A percentile compares a stretch with the other conserved stretches of the same genome.
phyloP scores from a whole-genome alignment of 805 yeast genomes.

The Saccharomycopsis babjevae region DNA sequence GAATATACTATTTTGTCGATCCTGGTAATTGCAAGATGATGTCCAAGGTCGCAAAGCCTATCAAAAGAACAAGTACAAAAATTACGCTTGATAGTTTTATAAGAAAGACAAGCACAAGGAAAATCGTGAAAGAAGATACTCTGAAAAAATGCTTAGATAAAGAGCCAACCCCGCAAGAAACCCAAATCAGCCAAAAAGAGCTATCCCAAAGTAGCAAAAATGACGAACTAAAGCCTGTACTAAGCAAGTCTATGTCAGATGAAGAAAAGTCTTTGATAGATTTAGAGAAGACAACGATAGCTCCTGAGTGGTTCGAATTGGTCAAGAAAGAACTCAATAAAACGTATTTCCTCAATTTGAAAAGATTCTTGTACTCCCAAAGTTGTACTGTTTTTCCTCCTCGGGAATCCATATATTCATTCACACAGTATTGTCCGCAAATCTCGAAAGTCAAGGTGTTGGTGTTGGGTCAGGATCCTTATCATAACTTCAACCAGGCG shows the following conservation, averaged over 20 bases:
- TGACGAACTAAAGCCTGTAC: background rate
- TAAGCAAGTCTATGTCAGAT: conserved; percentile 29
- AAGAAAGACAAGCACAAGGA: background rate
- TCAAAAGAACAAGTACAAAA: background rate
- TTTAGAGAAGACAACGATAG: conserved; percentile 62
- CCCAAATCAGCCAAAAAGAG: no score
- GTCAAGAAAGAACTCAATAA: conserved; percentile 66
- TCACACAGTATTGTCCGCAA: conserved; percentile 79
- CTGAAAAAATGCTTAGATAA: background rate
- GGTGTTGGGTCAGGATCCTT: conserved; percentile 92
- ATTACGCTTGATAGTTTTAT: background rate
- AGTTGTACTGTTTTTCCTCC: conserved; percentile 70
- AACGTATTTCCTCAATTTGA: conserved; percentile 67
- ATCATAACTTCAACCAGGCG: conserved; percentile 87
- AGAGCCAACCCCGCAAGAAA: background rate
- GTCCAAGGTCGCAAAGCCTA: background rate
- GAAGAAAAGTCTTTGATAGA: conserved; percentile 34
- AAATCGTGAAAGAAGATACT: background rate
- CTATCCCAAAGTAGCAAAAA: background rate
- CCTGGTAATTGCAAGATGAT: background rate
- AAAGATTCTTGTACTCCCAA: conserved; percentile 35
- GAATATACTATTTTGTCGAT: no score
- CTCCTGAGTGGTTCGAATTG: conserved; percentile 66
- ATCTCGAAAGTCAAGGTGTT: conserved; percentile 63
- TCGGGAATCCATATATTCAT: conserved; percentile 65